These are phyloP conservation scores for carrot (Daucus carota) DNA, from an alignment of 129 eudicot genomes.

Conservation along the genomic window DH1_v3.0 NC_030383.2:49367001-49367500, in stretches of 20 bases:
- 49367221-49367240: conserved; percentile 41
- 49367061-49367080: conserved; percentile 41
- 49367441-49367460: conserved; percentile 55
- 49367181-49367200: conserved; percentile 32
- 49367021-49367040: conserved; percentile 70
- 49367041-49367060: conserved; percentile 72
- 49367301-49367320: conserved; percentile 68
- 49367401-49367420: conserved; percentile 57
- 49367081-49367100: conserved; percentile 79
- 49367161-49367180: conserved; percentile 38
- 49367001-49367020: conserved; percentile 69
- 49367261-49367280: conserved; percentile 84
- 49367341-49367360: conserved; percentile 52
- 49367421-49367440: conserved; percentile 55
- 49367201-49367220: conserved; percentile 30
- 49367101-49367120: conserved; percentile 76
- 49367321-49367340: conserved; percentile 38
- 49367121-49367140: conserved; percentile 71
- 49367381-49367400: conserved; percentile 56
- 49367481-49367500: conserved; percentile 58
- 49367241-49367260: conserved; percentile 36
- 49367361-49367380: conserved; percentile 85
- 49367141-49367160: conserved; percentile 48
- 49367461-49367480: conserved; percentile 68
- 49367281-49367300: conserved; percentile 66